Evolutionary conservation across 306 rosid species (phyloP), one percentile per base, ranked within the genome.

Genomic region (Vigna hirtella): DNA sequence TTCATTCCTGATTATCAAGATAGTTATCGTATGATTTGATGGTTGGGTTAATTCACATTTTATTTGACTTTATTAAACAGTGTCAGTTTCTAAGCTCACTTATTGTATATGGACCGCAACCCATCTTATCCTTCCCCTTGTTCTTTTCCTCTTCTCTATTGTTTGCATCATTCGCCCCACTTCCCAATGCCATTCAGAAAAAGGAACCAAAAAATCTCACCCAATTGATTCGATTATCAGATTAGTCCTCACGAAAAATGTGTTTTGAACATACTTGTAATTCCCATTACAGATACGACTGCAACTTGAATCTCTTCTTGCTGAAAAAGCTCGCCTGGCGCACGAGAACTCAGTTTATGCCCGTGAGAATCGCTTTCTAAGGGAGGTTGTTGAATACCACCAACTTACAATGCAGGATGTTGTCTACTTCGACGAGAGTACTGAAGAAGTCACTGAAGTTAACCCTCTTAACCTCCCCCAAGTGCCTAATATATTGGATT

Each of bases 391-490:
- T 6, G 98, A 95, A 77, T 95, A 92, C 75, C 98, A 95, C 81
- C 98, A 95, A 85, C 97, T 94, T 49, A 94, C 97, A 2, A 94
- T 94, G 97, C 97, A 94, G 80, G 98, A 94, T 79, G 98, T 94
- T 40, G 87, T 94, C 79, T 94, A 94, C 90, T 79, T 94, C 18
- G 97, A 94, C 47, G 98, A 94, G 86, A 82, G 90, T 62, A 92
- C 78, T 1, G 98, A 92, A 86, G 98, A 95, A 90, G 93, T 95
- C 36, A 88, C 90, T 1, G 98, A 95, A 84, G 97, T 95, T 55
- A 91, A 95, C 83, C 98, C 98, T 74, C 86, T 87, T 38, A 88
- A 86, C 82, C 78, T 86, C 10, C 79, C 87, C 59, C 71, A 76
- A 9, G 83, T 85, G 48, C 83, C 90, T 22, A 72, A 65, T 53